Evolutionary conservation across 2,329 filamentous ascomycete genomes (phyloP), one percentile per base, ranked within the genome.

Genomic region (Leptodontidium sp.): DNA sequence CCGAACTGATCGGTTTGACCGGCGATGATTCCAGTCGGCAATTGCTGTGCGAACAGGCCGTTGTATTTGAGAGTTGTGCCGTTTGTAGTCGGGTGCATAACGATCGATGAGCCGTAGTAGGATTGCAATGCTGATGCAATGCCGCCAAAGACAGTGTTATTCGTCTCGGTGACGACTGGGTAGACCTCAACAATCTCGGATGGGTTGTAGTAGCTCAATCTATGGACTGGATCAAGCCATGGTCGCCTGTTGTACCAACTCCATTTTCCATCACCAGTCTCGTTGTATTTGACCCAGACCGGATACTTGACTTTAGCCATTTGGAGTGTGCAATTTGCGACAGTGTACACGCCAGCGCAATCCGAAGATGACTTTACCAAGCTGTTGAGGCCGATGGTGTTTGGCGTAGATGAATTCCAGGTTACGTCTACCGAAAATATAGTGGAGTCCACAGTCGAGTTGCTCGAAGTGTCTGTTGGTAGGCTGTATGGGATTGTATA

Each of bases 381-480:
- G 7, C 53, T 66, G 17, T 59, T 61, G 24, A 66, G 29, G 15
- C 53, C 64, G 45, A 67, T 58, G 3, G 59, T 63, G 50, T 67
- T 58, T 4, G 64, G 52, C 4, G 24, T 17, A 6, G 64, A 59
- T 38, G 53, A 43, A n/a, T 61, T 61, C 64, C 64, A 66, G 24
- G 26, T 61, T 1, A 66, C n/a, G 8, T 53, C 26, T 15, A 53
- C 24, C 32, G 61, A 58, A 59, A 64, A 58, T 17, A 67, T 49
- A n/a, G 40, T 50, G 0, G 50, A 21, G 40, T 64, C 40, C 17
- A 43, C 8, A 15, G 53, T 49, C 17, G 38, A 26, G 40, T 38
- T 61, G n/a, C 24, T 21, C 7, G 61, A 24, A 11, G 12, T 55
- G 38, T 66, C 57, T 0, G 59, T 29, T 9, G 64, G 64, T 2